Conservation (phyloP, 768 basidiomycete species). For the Amanita inopinata region DNA sequence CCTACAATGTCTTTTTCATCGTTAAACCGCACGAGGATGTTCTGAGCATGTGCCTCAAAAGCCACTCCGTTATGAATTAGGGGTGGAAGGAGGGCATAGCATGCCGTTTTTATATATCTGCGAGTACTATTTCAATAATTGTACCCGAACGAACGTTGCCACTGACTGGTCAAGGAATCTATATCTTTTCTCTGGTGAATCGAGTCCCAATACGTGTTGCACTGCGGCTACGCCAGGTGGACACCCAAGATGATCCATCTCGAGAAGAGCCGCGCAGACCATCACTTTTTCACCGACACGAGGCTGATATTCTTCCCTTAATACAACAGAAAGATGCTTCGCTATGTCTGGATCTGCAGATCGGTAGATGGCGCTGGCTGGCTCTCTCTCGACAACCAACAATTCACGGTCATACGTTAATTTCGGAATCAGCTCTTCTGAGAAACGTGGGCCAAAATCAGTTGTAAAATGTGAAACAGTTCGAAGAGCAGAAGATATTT, state of each 20-base stretch:
- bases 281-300: constrained; percentile 32
- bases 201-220: constrained; percentile 34
- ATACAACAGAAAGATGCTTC: constrained; percentile 44
- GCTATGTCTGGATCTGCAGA: constrained; percentile 32
- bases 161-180: constrained; percentile 38
- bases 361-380: constrained; percentile 37
- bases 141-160: background rate
- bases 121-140: background rate
- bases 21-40: constrained; percentile 40
- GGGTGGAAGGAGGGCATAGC: constrained; percentile 42
- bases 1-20: constrained; percentile 29
- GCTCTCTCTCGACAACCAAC: constrained; percentile 36
- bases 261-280: constrained; percentile 42
- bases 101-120: constrained; percentile 43
- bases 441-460: constrained; percentile 48
- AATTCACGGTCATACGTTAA: constrained; percentile 33
- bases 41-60: constrained; percentile 55
- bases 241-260: constrained; percentile 36
- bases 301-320: constrained; percentile 34
- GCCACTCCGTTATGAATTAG: constrained; percentile 46
- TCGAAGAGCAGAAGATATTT: constrained; percentile 46
- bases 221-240: constrained; percentile 35
- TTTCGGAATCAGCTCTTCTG: constrained; percentile 36
- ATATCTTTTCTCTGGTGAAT: constrained; percentile 35
- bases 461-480: constrained; percentile 54